These are phyloP conservation scores for Cyclotella baltica DNA, from an alignment of 108 stramenopile species.

Conservation along the genomic window DNA sequence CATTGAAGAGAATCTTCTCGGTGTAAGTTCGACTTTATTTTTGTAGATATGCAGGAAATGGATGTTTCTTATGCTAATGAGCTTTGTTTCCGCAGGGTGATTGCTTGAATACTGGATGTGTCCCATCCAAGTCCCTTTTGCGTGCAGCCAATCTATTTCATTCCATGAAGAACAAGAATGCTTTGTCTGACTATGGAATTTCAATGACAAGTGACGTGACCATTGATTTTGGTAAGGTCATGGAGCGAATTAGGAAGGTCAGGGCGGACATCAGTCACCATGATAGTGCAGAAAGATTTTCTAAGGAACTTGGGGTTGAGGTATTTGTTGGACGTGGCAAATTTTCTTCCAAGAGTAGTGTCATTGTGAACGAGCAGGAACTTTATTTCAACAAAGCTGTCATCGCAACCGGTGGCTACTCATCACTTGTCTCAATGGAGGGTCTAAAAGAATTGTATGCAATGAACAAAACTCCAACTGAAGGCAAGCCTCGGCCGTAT, in stretches of 20 bases:
- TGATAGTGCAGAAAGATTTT: conserved; percentile 83
- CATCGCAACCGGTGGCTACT: conserved; percentile 86
- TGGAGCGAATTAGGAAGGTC: conserved; percentile 83
- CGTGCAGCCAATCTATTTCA: conserved; percentile 71
- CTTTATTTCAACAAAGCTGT: conserved; percentile 77
- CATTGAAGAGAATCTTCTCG: conserved; percentile 86
- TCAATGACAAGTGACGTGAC: conserved; percentile 58
- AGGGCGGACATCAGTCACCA: conserved; percentile 77
- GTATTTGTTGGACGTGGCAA: conserved; percentile 66
- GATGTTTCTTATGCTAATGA: no score
- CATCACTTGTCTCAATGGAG: conserved; percentile 66
- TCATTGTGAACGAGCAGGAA: conserved; percentile 64
- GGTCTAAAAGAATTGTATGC: conserved; percentile 69
- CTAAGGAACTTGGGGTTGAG: conserved; percentile 72
- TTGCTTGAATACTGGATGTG: conserved; percentile 93
- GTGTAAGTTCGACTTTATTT: no score
- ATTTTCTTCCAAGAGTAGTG: conserved; percentile 61
- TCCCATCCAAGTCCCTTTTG: conserved; percentile 88
- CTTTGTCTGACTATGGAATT: conserved; percentile 71
- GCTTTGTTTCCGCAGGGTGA: no score
- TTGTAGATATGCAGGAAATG: no score
- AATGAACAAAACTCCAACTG: conserved; percentile 30
- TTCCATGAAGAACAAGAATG: conserved; percentile 51
- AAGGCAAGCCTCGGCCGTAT: conserved; percentile 44
- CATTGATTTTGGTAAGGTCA: conserved; percentile 86